Percentiles rank a stretch among this genome's conserved stretches.
These are phyloP conservation scores for Hevea brasiliensis DNA, from an alignment of 345 rosid genomes.

Conservation along the genomic window DNA sequence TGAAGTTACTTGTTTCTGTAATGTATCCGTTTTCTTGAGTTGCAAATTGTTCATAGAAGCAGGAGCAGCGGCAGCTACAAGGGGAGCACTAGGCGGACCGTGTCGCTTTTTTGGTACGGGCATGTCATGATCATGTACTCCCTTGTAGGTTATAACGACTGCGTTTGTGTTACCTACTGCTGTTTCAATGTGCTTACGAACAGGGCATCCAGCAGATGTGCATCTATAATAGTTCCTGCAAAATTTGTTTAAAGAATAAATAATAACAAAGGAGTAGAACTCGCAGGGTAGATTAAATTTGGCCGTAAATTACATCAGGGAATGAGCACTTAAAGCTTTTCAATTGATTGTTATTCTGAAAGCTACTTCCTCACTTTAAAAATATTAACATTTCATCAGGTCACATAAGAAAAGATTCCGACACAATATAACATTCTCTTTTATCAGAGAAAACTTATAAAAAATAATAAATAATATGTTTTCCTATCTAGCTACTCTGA, in stretches of 20 bases:
- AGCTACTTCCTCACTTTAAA: background rate
- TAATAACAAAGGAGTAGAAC: background rate
- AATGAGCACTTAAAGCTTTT: background rate
- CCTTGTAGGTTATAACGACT: slow-evolving; percentile 76
- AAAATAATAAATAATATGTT: too few relatives aligned
- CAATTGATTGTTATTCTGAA: background rate
- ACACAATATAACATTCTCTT: background rate
- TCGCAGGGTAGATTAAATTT: background rate
- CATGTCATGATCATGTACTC: slow-evolving; percentile 88
- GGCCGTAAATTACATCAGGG: background rate
- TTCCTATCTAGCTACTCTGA: background rate
- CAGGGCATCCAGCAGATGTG: slow-evolving; percentile 91
- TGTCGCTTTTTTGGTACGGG: slow-evolving; percentile 91
- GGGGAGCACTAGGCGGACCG: slow-evolving; percentile 76
- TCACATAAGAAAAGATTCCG: background rate
- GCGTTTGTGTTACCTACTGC: slow-evolving; percentile 62
- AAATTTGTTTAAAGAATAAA: slow-evolving; percentile 19
- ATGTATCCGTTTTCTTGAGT: slow-evolving; percentile 31
- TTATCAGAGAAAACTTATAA: background rate
- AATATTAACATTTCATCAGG: background rate
- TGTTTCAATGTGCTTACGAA: slow-evolving; percentile 83
- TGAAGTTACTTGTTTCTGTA: slow-evolving; percentile 41
- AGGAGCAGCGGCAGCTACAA: slow-evolving; percentile 72
- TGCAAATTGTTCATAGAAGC: slow-evolving; percentile 53
- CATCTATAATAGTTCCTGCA: slow-evolving; percentile 92